A percentile compares a stretch with the other conserved stretches of the same genome.
Conservation (phyloP, 768 basidiomycete species). For the Coprinellus aureogranulatus region DNA sequence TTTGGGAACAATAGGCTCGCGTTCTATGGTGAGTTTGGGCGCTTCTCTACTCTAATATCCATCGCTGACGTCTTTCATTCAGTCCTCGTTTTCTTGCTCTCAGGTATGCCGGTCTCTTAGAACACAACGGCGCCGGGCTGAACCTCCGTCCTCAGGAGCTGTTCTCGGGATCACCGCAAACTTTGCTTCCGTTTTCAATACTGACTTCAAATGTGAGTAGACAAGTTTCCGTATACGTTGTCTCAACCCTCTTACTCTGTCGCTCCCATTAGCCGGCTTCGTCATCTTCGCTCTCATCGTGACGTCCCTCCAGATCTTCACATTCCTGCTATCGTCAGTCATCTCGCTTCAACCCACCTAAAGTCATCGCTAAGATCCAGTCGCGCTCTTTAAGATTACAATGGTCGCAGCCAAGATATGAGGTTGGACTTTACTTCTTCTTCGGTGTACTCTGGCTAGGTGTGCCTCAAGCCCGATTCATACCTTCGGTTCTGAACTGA, state of each 20-base stretch:
- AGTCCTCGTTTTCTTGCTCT: constrained; percentile 46
- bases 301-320: constrained; percentile 62
- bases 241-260: background rate
- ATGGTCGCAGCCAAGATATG: constrained; percentile 67
- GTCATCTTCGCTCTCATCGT: constrained; percentile 66
- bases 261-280: constrained; percentile 55
- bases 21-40: constrained; percentile 44
- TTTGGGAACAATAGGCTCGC: constrained; percentile 55
- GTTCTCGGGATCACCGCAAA: constrained; percentile 70
- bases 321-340: constrained; percentile 58
- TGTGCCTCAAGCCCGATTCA: constrained; percentile 39
- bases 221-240: background rate
- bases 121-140: background rate
- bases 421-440: constrained; percentile 53
- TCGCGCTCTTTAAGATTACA: constrained; percentile 45
- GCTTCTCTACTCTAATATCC: constrained; percentile 6
- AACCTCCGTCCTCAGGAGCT: constrained; percentile 28
- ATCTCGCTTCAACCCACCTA: background rate
- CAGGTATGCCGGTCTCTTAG: constrained; percentile 29
- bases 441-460: constrained; percentile 69
- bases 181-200: constrained; percentile 46
- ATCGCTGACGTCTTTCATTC: constrained; percentile 5
- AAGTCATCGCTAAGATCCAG: background rate
- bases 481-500: constrained; percentile 8
- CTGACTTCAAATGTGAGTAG: background rate